Evolutionary conservation across 495 filamentous ascomycete species (phyloP).

Genomic region (Neurospora sp.): DNA sequence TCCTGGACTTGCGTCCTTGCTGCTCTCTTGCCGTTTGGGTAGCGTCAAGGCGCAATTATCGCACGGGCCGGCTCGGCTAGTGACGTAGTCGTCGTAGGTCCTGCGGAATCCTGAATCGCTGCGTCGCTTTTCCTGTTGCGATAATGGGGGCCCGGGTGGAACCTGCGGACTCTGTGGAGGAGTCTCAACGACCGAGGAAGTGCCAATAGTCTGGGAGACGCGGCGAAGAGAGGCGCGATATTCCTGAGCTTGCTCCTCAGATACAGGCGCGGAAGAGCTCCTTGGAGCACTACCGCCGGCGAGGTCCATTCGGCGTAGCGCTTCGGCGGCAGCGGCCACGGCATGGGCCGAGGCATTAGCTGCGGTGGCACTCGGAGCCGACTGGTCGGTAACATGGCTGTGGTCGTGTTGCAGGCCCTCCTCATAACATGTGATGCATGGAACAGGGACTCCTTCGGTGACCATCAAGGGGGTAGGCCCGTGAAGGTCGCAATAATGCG

Average conservation of each 20-base stretch:
- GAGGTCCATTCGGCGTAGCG: constrained; percentile 31
- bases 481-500: constrained; percentile 94
- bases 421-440: constrained; percentile 65
- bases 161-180: constrained; percentile 53
- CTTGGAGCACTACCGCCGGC: constrained; percentile 17
- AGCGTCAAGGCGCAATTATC: constrained; percentile 53
- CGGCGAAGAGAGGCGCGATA: constrained; percentile 29
- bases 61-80: constrained; percentile 42
- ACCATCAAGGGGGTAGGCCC: constrained; percentile 92
- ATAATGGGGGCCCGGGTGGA: constrained; percentile 16
- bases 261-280: constrained; percentile 30
- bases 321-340: constrained; percentile 26
- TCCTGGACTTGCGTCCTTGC: constrained; percentile 8
- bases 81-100: constrained; percentile 48
- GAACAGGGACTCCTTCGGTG: constrained; percentile 73
- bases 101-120: constrained; percentile 40
- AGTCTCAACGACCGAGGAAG: constrained; percentile 41
- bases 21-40: constrained; percentile 39
- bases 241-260: constrained; percentile 31
- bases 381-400: constrained; percentile 11
- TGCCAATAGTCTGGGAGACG: constrained; percentile 14
- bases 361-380: constrained; percentile 22
- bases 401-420: constrained; percentile 18
- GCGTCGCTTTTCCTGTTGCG: constrained; percentile 22
- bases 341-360: constrained; percentile 20